Percentiles rank a stretch among this genome's conserved stretches.
Conservation (phyloP, 1,284 basidiomycete species). For the Rhodofomes roseus region DNA sequence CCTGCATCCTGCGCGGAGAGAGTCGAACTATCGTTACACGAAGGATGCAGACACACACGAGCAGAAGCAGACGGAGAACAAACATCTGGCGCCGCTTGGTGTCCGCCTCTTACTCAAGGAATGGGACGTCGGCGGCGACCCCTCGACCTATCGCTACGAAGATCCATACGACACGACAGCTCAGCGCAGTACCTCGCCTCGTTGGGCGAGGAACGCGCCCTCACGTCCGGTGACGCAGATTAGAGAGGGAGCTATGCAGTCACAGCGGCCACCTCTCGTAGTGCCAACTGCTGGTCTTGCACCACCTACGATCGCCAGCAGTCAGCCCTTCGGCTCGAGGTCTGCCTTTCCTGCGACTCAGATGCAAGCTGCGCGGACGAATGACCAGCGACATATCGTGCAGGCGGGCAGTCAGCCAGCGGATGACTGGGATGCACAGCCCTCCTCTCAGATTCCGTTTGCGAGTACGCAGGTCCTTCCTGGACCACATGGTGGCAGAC, state of each 20-base stretch:
- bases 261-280: constrained; percentile 20
- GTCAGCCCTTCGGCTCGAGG: constrained; percentile 9
- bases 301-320: constrained; percentile 20
- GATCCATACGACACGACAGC: constrained; percentile 45
- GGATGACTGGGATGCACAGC: not conserved
- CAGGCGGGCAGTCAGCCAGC: constrained; percentile 17
- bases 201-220: constrained; percentile 1
- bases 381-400: constrained; percentile 1
- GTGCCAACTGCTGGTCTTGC: constrained; percentile 8
- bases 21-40: constrained; percentile 25
- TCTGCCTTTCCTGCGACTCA: constrained; percentile 10
- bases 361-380: constrained; percentile 6
- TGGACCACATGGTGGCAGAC: constrained; percentile 67
- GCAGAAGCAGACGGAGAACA: constrained; percentile 12
- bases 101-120: constrained; percentile 61
- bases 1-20: constrained; percentile 44
- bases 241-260: constrained; percentile 10
- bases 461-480: constrained; percentile 69
- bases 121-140: constrained; percentile 57
- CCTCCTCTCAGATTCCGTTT: constrained; percentile 42
- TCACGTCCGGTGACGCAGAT: not conserved
- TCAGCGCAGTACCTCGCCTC: not conserved
- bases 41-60: constrained; percentile 2
- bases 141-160: constrained; percentile 44
- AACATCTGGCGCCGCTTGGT: constrained; percentile 39